phyloP scores from a whole-genome alignment of 2,329 filamentous ascomycete species.

The Aspergillus oerlinghausenensis region DNA sequence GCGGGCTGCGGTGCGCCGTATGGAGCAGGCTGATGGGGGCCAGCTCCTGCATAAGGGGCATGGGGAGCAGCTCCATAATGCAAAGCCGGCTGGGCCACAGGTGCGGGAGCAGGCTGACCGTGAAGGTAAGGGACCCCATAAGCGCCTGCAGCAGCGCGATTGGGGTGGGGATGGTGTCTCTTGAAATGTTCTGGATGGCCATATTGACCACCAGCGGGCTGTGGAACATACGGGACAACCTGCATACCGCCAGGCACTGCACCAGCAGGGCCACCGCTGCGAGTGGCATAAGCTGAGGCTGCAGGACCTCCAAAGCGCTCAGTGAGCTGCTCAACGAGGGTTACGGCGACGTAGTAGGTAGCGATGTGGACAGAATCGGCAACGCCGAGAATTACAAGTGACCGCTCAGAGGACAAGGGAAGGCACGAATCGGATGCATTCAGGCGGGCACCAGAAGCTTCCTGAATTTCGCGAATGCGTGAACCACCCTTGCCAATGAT shows the following conservation, averaged over 20 bases:
- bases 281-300: constrained; percentile 94
- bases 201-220: constrained; percentile 87
- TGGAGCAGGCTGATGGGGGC: constrained; percentile 70
- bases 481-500: constrained; percentile 98
- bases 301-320: constrained; percentile 94
- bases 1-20: constrained; percentile 60
- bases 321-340: constrained; percentile 93
- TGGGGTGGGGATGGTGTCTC: constrained; percentile 67
- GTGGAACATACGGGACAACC: constrained; percentile 95
- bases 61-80: constrained; percentile 76
- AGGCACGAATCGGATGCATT: constrained; percentile 95
- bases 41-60: constrained; percentile 70
- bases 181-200: constrained; percentile 82
- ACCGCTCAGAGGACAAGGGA: constrained; percentile 91
- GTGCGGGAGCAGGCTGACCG: constrained; percentile 52
- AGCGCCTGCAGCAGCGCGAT: constrained; percentile 69
- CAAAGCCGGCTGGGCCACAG: constrained; percentile 61
- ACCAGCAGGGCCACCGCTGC: constrained; percentile 87
- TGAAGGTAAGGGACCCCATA: constrained; percentile 71
- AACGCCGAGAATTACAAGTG: constrained; percentile 95
- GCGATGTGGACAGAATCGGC: constrained; percentile 98
- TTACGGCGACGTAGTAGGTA: constrained; percentile 97
- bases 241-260: constrained; percentile 97
- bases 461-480: constrained; percentile 96
- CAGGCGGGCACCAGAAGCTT: constrained; percentile 89